Percentiles rank a stretch among this genome's conserved stretches.
Evolutionary conservation across 2,329 filamentous ascomycete species (phyloP).

Genomic region (Xylariaceae sp.): DNA sequence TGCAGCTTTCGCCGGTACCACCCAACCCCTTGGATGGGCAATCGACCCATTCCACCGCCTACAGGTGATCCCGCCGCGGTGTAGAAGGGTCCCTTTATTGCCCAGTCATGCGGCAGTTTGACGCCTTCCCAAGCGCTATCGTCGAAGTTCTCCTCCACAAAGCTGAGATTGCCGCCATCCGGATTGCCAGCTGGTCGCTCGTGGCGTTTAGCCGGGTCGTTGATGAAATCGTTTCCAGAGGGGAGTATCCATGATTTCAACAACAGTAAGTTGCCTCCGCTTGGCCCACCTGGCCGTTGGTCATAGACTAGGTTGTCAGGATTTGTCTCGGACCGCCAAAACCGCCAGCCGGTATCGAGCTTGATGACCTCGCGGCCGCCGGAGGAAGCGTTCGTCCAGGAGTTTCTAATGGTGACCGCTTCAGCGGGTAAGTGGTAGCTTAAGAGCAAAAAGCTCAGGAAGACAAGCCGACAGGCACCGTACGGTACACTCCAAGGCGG

Average conservation of each 20-base stretch:
- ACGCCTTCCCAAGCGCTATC: constrained; percentile 47
- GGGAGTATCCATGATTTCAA: constrained; percentile 48
- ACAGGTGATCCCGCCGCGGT: constrained; percentile 38
- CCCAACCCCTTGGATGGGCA: constrained; percentile 51
- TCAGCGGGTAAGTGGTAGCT: background rate
- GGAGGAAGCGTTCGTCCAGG: background rate
- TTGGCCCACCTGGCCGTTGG: constrained; percentile 25
- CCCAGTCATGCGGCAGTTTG: constrained; percentile 53
- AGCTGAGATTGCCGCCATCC: constrained; percentile 35
- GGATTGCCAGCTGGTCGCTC: constrained; percentile 36
- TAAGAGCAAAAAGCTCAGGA: background rate
- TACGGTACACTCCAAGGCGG: background rate
- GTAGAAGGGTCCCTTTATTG: constrained; percentile 50
- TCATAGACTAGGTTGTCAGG: constrained; percentile 40
- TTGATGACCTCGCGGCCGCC: constrained; percentile 30
- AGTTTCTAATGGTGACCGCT: background rate
- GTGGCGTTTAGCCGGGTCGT: constrained; percentile 33
- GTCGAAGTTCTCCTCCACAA: constrained; percentile 40
- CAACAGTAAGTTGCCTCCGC: constrained; percentile 14
- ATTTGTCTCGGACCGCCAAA: constrained; percentile 40
- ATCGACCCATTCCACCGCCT: constrained; percentile 41
- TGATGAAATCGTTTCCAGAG: constrained; percentile 45
- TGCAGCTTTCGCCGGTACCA: constrained; percentile 51
- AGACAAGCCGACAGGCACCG: background rate
- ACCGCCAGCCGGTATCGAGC: constrained; percentile 44